A percentile compares a stretch with the other conserved stretches of the same genome.
phyloP scores from a whole-genome alignment of 1,284 basidiomycete genomes.

The Pseudomicrostroma phylloplanum region DNA sequence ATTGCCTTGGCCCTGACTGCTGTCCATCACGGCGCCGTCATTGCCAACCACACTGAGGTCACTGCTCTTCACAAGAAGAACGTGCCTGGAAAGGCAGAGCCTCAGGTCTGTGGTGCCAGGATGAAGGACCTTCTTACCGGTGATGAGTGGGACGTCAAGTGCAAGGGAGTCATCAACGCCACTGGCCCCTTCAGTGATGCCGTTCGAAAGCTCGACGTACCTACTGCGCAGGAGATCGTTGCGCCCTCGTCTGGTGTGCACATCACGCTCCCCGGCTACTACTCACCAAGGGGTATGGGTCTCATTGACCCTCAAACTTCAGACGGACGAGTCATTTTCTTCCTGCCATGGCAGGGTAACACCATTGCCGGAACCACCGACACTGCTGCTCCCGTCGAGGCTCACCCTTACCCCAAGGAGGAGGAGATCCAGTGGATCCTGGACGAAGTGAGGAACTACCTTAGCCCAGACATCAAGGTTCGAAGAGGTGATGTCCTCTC shows the following conservation, averaged over 20 bases:
- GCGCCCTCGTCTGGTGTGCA: constrained; percentile 88
- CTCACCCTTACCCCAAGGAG: constrained; percentile 77
- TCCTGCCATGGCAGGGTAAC: constrained; percentile 96
- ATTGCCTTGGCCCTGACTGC: constrained; percentile 80
- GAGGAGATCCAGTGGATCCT: constrained; percentile 96
- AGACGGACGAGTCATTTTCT: constrained; percentile 96
- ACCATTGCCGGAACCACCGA: constrained; percentile 97
- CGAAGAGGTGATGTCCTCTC: constrained; percentile 92
- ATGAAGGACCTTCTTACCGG: constrained; percentile 79
- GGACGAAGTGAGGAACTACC: constrained; percentile 81
- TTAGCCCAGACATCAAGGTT: constrained; percentile 86
- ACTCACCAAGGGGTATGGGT: constrained; percentile 89
- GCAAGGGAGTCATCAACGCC: constrained; percentile 90
- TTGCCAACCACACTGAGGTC: constrained; percentile 86
- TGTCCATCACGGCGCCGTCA: constrained; percentile 81
- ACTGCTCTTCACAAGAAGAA: constrained; percentile 65
- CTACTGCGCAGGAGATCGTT: constrained; percentile 75
- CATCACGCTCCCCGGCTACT: constrained; percentile 95
- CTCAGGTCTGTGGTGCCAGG: constrained; percentile 68
- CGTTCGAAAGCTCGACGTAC: constrained; percentile 78
- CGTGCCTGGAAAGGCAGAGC: constrained; percentile 54
- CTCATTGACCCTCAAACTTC: constrained; percentile 90
- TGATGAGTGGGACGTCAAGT: constrained; percentile 72
- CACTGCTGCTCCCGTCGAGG: constrained; percentile 68
- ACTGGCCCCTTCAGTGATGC: constrained; percentile 91